phyloP scores from a whole-genome alignment of 352 stramenopile genomes.

The Pythium oligandrum region DNA sequence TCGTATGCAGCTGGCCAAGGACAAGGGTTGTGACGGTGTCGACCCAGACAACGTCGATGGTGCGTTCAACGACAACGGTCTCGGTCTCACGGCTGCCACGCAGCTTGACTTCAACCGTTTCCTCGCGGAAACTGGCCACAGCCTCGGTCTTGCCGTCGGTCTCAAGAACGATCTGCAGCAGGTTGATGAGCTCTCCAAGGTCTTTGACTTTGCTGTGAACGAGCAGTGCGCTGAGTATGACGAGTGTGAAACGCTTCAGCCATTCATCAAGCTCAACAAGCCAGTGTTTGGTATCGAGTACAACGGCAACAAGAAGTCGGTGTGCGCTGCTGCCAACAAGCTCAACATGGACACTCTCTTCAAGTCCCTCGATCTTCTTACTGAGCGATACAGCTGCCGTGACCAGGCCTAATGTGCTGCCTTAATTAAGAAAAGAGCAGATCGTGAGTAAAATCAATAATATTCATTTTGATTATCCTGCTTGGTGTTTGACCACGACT shows the following conservation, averaged over 20 bases:
- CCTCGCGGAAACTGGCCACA: conserved; percentile 33
- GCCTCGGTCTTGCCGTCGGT: conserved; percentile 32
- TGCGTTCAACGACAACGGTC: conserved; percentile 29
- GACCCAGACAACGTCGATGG: conserved; percentile 58
- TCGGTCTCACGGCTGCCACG: conserved; percentile 26
- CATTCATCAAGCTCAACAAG: conserved; percentile 45
- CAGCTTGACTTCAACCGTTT: conserved; percentile 50
- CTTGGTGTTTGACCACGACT: too few species aligned
- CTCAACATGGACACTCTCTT: conserved; percentile 35
- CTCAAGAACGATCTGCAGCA: conserved; percentile 54
- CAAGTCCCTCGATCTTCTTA: conserved; percentile 27
- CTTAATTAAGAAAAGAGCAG: too few species aligned
- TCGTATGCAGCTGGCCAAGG: conserved; percentile 35
- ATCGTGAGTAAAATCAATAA: too few species aligned
- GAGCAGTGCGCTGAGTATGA: conserved; percentile 50
- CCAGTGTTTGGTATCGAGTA: conserved; percentile 63
- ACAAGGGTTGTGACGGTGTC: conserved; percentile 50
- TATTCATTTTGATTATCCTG: too few species aligned
- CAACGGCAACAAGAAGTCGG: conserved; percentile 23
- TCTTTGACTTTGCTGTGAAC: conserved; percentile 59
- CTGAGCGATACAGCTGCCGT: conserved; percentile 31
- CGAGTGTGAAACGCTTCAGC: conserved; percentile 33
- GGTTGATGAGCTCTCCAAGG: conserved; percentile 26
- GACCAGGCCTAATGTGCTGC: too few species aligned
- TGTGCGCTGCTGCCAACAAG: conserved; percentile 24